Evolutionary conservation across 2,329 filamentous ascomycete species (phyloP), one percentile per base, ranked within the genome.

Genomic region (Lachnellula suecica): DNA sequence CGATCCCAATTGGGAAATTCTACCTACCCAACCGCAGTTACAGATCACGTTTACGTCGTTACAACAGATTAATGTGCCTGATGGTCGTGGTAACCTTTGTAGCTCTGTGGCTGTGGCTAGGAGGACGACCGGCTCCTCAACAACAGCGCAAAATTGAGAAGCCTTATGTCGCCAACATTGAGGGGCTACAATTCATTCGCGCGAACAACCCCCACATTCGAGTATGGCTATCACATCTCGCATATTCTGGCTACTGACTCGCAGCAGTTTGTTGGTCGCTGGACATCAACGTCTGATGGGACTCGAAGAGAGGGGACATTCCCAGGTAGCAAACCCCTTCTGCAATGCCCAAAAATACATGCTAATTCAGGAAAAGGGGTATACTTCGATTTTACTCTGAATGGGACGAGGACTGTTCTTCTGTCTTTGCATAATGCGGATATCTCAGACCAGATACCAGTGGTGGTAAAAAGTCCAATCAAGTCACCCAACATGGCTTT

Each of bases 261-360:
- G 31, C 11, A n/a, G 11, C 42, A 65, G 63, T 64, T 60, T 49
- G 59, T 64, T 9, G 62, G 60, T 19, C 58, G 62, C 19, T 65
- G 63, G 63, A 49, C 53, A 15, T 51, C 56, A 13, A 54, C 52
- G 4, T 29, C 45, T 19, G 57, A 61, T 47, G 47, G 52, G 2
- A 50, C 44, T 8, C 58, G 57, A 47, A 60, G 54, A 40, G 60
- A 63, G 20, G 63, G 58, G 17, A 61, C 57, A 17, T 65, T 65
- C 37, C 60, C 61, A 49, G 62, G 62, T 63, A 52, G 27, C 34
- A 25, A n/a, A 11, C 5, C 3, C 22, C 4, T 7, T 47, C 25
- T 4, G 4, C 9, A 22, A 34, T 19, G 11, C 42, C 13, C 4
- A 23, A 19, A 15, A 24, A 40, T 37, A 35, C 17, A 13, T 4